phyloP scores from a whole-genome alignment of 176 grass and related monocot genomes.

The Pontederia crassipes region DNA sequence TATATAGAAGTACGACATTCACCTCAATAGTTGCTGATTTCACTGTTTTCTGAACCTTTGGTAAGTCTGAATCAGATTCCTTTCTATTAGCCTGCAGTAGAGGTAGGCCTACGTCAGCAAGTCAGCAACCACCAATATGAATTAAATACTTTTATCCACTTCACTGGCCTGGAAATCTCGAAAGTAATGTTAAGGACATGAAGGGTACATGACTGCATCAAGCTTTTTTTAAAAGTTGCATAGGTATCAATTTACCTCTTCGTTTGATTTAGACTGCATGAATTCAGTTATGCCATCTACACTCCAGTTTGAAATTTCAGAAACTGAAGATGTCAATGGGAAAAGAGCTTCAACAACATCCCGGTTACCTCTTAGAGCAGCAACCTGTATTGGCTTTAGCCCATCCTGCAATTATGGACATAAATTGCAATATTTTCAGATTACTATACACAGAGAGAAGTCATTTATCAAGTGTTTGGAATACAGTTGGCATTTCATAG shows the following conservation, averaged over 20 bases:
- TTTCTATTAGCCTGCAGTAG: conserved; percentile 34
- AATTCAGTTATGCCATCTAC: conserved; percentile 57
- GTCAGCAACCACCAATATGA: background rate
- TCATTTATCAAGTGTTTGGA: too few relatives aligned
- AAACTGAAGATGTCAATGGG: conserved; percentile 56
- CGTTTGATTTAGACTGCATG: conserved; percentile 35
- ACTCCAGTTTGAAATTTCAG: conserved; percentile 54
- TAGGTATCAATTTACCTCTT: conserved; percentile 41
- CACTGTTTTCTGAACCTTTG: conserved; percentile 17
- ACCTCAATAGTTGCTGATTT: conserved; percentile 49
- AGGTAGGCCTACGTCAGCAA: background rate
- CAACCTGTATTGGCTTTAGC: conserved; percentile 78
- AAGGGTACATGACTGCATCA: too few relatives aligned
- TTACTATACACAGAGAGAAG: too few relatives aligned
- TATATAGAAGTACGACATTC: background rate
- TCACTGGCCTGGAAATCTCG: too few relatives aligned
- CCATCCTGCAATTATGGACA: conserved; percentile 38
- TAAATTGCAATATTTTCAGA: too few relatives aligned
- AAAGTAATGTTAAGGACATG: too few relatives aligned
- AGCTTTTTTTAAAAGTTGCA: too few relatives aligned
- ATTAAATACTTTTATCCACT: too few relatives aligned
- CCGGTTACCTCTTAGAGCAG: conserved; percentile 58
- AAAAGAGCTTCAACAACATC: conserved; percentile 65
- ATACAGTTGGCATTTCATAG: too few relatives aligned
- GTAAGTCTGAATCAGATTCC: conserved; percentile 21